Conservation (phyloP, 768 basidiomycete species). For the Tylopilus cervinicoccineus region DNA sequence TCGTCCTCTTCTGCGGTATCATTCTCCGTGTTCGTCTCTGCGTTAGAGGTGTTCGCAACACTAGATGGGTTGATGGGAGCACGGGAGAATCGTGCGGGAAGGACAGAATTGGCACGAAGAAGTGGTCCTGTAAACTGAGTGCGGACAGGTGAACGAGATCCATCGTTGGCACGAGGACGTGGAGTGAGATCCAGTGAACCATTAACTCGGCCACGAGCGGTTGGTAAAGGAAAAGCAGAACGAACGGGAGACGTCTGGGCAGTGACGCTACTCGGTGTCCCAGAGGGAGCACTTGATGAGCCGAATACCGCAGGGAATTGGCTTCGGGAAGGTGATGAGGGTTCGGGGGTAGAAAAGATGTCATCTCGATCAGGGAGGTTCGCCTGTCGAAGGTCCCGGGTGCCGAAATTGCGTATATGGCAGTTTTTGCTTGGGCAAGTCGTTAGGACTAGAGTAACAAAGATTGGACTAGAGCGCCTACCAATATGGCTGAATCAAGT, state of each 20-base stretch:
- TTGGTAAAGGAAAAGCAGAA: slow-evolving; percentile 32
- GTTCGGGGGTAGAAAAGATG: slow-evolving; percentile 28
- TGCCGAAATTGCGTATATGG: slow-evolving; percentile 77
- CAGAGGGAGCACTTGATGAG: slow-evolving; percentile 7
- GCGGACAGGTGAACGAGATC: slow-evolving; percentile 26
- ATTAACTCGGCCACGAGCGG: slow-evolving; percentile 17
- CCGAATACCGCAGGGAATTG: slow-evolving; percentile 15
- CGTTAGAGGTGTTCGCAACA: slow-evolving; percentile 6
- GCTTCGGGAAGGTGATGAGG: slow-evolving; percentile 28
- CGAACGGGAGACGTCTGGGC: slow-evolving; percentile 27
- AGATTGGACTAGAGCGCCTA: slow-evolving; percentile 16
- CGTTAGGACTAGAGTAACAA: neutral
- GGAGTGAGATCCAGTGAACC: slow-evolving; percentile 26
- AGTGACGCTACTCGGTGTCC: slow-evolving; percentile 20
- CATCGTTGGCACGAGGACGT: slow-evolving; percentile 12
- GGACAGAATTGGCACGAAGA: slow-evolving; percentile 38
- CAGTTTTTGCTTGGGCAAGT: slow-evolving; percentile 64
- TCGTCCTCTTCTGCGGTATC: slow-evolving; percentile 27
- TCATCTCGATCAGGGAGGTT: slow-evolving; percentile 56
- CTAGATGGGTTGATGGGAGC: slow-evolving; percentile 11
- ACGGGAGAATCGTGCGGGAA: slow-evolving; percentile 36
- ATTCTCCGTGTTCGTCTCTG: slow-evolving; percentile 17
- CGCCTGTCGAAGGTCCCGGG: slow-evolving; percentile 65
- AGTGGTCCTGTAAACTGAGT: slow-evolving; percentile 32
- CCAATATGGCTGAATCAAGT: slow-evolving; percentile 40